Percentiles rank a stretch among this genome's conserved stretches.
Evolutionary conservation across 1,139 yeast species (phyloP).

Genomic region (Wickerhamomyces sp.): DNA sequence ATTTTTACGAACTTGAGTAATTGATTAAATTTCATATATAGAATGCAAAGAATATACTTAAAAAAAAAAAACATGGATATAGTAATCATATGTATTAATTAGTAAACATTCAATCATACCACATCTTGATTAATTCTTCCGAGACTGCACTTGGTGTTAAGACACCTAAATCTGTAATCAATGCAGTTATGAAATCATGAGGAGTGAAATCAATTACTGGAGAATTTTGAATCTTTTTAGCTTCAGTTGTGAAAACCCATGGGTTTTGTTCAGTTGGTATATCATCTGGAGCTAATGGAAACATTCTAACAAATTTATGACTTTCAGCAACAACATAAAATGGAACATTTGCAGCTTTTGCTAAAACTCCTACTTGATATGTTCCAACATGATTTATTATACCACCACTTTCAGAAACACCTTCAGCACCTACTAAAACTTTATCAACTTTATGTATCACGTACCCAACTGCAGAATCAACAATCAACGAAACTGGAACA

Average conservation of each 20-base stretch:
- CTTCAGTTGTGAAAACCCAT: conserved; percentile 37
- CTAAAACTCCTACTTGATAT: conserved; percentile 90
- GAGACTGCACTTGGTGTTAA: conserved; percentile 96
- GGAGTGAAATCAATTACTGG: conserved; percentile 88
- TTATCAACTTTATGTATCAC: conserved; percentile 90
- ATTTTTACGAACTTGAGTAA: no score
- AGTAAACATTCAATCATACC: conserved; percentile 64
- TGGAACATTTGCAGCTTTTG: conserved; percentile 87
- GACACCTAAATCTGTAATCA: conserved; percentile 94
- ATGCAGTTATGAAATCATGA: conserved; percentile 90
- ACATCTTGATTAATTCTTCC: conserved; percentile 94
- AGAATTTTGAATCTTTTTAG: conserved; percentile 30
- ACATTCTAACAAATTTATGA: conserved; percentile 93
- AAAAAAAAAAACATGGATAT: no score
- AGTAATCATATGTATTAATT: background rate
- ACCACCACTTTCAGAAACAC: conserved; percentile 98
- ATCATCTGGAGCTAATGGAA: conserved; percentile 91
- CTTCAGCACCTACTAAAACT: conserved; percentile 96
- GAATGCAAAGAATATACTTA: no score
- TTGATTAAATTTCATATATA: background rate
- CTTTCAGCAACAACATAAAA: conserved; percentile 92
- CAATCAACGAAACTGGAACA: conserved; percentile 87
- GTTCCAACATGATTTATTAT: conserved; percentile 94
- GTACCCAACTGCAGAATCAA: conserved; percentile 92
- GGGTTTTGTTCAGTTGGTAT: conserved; percentile 57